Conservation (phyloP, 768 basidiomycete genomes). For the Punctularia strigosozonata region DNA sequence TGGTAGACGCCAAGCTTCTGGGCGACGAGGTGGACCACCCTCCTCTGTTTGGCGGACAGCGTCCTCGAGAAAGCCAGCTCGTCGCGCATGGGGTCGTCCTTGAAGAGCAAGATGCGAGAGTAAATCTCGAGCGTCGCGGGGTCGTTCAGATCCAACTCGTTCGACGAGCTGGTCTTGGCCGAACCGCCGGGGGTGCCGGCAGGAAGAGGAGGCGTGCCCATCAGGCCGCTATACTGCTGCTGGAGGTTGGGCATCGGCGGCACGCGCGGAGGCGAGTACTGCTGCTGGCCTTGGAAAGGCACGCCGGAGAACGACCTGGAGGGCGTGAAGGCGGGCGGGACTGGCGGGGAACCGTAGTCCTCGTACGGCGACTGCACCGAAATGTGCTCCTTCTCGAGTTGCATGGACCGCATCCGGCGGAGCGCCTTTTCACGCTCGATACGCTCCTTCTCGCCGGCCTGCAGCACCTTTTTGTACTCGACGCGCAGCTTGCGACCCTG, state of each 20-base stretch:
- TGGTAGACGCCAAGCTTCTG: slow-evolving; percentile 95
- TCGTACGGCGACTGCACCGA: slow-evolving; percentile 35
- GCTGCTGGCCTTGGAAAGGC: slow-evolving; percentile 42
- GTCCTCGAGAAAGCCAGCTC: slow-evolving; percentile 94
- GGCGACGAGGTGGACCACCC: slow-evolving; percentile 92
- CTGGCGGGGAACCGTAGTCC: slow-evolving; percentile 59
- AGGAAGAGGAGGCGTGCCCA: slow-evolving; percentile 37
- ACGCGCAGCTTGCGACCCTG: slow-evolving; percentile 95
- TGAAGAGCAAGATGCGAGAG: slow-evolving; percentile 91
- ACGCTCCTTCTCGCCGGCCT: slow-evolving; percentile 96
- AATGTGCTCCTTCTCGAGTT: slow-evolving; percentile 74
- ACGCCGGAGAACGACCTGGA: slow-evolving; percentile 63
- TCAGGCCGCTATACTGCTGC: slow-evolving; percentile 28
- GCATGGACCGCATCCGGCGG: slow-evolving; percentile 95
- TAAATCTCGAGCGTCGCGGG: slow-evolving; percentile 94
- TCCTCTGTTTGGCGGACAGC: slow-evolving; percentile 72
- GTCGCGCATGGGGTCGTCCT: slow-evolving; percentile 94
- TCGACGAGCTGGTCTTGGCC: slow-evolving; percentile 46
- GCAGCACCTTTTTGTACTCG: slow-evolving; percentile 99
- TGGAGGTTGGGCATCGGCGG: slow-evolving; percentile 28
- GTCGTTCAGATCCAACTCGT: slow-evolving; percentile 91
- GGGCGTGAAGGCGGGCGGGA: slow-evolving; percentile 46
- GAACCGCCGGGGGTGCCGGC: slow-evolving; percentile 52
- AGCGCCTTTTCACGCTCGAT: slow-evolving; percentile 99
- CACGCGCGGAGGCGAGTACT: slow-evolving; percentile 54